phyloP scores from a whole-genome alignment of 164 flowering plant genomes.

The Dillenia turbinata region DNA sequence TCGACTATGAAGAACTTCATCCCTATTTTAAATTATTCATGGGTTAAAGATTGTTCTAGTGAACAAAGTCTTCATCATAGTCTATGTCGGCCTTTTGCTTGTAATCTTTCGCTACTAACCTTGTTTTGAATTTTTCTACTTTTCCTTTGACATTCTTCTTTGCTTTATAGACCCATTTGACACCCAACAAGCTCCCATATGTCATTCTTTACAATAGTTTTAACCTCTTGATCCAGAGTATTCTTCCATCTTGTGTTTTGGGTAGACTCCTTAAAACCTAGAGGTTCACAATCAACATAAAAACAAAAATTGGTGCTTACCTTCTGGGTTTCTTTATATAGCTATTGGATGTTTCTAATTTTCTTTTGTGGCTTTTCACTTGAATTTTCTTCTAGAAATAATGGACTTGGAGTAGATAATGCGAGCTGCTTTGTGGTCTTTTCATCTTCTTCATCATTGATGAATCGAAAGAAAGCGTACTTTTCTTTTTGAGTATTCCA shows the following conservation, averaged over 20 bases:
- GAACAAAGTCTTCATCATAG: not conserved
- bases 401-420: too few species aligned
- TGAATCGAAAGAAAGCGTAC: not conserved
- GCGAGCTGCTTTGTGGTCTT: too few species aligned
- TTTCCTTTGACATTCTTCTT: not conserved
- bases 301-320: not conserved
- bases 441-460: not conserved
- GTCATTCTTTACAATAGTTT: not conserved
- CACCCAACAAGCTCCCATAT: conserved; percentile 4
- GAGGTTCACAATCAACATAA: not conserved
- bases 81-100: not conserved
- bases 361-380: not conserved
- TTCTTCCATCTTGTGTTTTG: not conserved
- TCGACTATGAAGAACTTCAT: too few species aligned
- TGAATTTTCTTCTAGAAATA: too few species aligned
- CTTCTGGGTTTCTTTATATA: not conserved
- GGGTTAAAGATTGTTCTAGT: too few species aligned
- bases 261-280: not conserved
- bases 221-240: conserved; percentile 6
- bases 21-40: too few species aligned
- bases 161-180: conserved; percentile 7
- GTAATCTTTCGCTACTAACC: not conserved
- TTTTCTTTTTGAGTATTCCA: not conserved
- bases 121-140: not conserved
- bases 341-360: not conserved